These are phyloP conservation scores for Neurospora sp. DNA, from an alignment of 495 filamentous ascomycete species.

Conservation along the genomic window DNA sequence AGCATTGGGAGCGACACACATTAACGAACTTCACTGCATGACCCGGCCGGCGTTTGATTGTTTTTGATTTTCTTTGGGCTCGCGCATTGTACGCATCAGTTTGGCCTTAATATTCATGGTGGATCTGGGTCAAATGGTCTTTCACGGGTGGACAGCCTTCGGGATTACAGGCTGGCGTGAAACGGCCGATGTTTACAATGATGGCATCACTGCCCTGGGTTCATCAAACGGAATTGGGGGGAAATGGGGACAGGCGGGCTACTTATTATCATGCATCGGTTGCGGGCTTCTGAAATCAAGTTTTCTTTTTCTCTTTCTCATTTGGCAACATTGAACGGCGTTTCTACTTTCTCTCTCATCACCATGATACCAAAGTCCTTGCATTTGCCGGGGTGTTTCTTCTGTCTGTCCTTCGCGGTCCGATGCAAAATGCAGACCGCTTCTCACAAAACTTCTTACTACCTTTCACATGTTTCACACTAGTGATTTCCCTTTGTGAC, in stretches of 20 bases:
- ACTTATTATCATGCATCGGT: slow-evolving; percentile 8
- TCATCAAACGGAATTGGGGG: background rate
- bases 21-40: slow-evolving; percentile 33
- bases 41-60: slow-evolving; percentile 33
- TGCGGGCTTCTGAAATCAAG: background rate
- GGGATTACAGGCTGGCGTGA: slow-evolving; percentile 17
- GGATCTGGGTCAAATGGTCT: slow-evolving; percentile 20
- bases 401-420: background rate
- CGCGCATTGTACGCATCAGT: slow-evolving; percentile 19
- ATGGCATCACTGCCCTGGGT: slow-evolving; percentile 24
- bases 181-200: slow-evolving; percentile 26
- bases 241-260: slow-evolving; percentile 4
- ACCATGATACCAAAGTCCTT: slow-evolving; percentile 20
- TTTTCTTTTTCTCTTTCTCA: slow-evolving; percentile 13
- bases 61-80: slow-evolving; percentile 1
- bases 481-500: background rate
- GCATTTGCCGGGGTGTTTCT: background rate
- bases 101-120: slow-evolving; percentile 9
- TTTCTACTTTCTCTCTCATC: slow-evolving; percentile 6
- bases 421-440: background rate
- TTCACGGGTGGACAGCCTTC: slow-evolving; percentile 7
- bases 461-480: background rate
- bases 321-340: slow-evolving; percentile 5
- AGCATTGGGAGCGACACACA: slow-evolving; percentile 27
- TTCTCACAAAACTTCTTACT: background rate